Percentiles rank a stretch among this genome's conserved stretches.
phyloP scores from a whole-genome alignment of 345 rosid species.

The Aethionema arabicum region DNA sequence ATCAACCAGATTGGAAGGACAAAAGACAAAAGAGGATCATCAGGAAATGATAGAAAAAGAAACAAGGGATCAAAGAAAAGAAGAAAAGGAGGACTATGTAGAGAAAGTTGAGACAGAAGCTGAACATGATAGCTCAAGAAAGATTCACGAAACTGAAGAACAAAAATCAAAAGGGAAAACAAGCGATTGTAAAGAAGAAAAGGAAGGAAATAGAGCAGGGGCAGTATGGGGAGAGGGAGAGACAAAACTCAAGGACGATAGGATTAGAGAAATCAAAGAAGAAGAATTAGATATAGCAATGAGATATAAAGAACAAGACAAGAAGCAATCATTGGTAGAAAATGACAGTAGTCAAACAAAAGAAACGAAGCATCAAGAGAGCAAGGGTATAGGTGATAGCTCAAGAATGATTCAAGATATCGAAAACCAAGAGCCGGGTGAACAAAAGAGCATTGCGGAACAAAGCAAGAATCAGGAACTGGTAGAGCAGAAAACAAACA shows the following conservation, averaged over 20 bases:
- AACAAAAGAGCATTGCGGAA: slow-evolving; percentile 3
- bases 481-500: background rate
- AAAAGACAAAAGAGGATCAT: background rate
- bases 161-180: background rate
- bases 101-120: slow-evolving; percentile 1
- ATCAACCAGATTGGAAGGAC: background rate
- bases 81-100: background rate
- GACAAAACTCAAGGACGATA: slow-evolving; percentile 8
- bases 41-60: slow-evolving; percentile 10
- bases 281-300: background rate
- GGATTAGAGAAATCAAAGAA: background rate
- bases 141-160: slow-evolving; percentile 3
- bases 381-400: slow-evolving; percentile 9
- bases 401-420: slow-evolving; percentile 3
- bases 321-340: background rate
- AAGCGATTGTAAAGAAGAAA: slow-evolving; percentile 8
- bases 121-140: slow-evolving; percentile 16
- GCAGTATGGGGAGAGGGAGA: background rate
- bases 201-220: slow-evolving; percentile 17
- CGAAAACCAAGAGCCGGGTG: slow-evolving; percentile 7
- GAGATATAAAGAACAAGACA: background rate
- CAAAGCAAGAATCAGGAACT: slow-evolving; percentile 15
- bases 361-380: slow-evolving; percentile 8
- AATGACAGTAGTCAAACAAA: background rate
- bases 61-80: slow-evolving; percentile 15